Evolutionary conservation across 257 asterid genomes (phyloP).

Genomic region (Plantago elongata): DNA sequence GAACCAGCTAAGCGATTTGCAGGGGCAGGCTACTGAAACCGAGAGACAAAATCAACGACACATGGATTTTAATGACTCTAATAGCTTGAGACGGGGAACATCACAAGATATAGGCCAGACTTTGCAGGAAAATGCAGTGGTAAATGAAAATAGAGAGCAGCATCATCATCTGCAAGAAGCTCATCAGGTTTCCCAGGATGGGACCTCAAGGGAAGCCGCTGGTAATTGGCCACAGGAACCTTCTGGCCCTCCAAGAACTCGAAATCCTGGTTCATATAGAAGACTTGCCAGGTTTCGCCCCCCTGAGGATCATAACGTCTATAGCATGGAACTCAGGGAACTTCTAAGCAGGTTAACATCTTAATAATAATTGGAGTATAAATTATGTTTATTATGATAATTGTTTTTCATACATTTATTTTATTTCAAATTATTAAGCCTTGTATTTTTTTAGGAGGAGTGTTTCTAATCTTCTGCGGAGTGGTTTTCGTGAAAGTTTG

Average conservation of each 20-base stretch:
- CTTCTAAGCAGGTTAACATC: slow-evolving; percentile 74
- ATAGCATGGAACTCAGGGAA: slow-evolving; percentile 98
- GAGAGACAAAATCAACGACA: slow-evolving; percentile 35
- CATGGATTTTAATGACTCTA: slow-evolving; percentile 29
- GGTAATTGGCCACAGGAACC: slow-evolving; percentile 73
- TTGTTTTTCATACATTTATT: slow-evolving; percentile 3
- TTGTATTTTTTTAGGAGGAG: slow-evolving; percentile 61
- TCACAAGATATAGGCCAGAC: slow-evolving; percentile 34
- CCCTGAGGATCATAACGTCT: slow-evolving; percentile 88
- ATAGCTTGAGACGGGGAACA: slow-evolving; percentile 30
- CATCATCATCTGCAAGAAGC: slow-evolving; percentile 37
- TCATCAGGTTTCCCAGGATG: slow-evolving; percentile 51
- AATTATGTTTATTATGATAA: too few species aligned
- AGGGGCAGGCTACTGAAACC: slow-evolving; percentile 39
- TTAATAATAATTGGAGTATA: slow-evolving; percentile 9
- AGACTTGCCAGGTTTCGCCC: slow-evolving; percentile 75
- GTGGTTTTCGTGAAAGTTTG: slow-evolving; percentile 93
- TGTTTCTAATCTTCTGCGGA: slow-evolving; percentile 86
- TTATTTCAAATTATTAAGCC: slow-evolving; percentile 18
- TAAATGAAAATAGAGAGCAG: slow-evolving; percentile 37
- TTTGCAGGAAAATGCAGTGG: slow-evolving; percentile 41
- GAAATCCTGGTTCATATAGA: slow-evolving; percentile 45
- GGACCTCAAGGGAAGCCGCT: slow-evolving; percentile 56
- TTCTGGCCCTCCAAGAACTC: slow-evolving; percentile 76
- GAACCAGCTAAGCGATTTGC: slow-evolving; percentile 42